phyloP scores from a whole-genome alignment of 495 filamentous ascomycete species.

The Zalerion maritima region DNA sequence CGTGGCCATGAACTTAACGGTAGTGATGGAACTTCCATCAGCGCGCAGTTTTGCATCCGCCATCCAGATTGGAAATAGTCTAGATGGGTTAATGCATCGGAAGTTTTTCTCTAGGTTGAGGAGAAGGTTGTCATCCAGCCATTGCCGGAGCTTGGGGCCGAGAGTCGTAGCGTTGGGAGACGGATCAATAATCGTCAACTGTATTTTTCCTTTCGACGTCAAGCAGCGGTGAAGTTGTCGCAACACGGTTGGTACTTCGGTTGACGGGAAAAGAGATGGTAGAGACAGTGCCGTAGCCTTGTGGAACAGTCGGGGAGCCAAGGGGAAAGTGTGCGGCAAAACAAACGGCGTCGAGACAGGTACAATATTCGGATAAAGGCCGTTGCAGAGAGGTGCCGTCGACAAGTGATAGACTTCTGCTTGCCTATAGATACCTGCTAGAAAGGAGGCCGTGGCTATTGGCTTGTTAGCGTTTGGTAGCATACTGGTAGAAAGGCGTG shows the following conservation, averaged over 20 bases:
- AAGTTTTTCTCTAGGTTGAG: conserved; percentile 28
- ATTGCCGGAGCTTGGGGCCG: conserved; percentile 28
- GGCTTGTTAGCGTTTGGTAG: conserved; percentile 7
- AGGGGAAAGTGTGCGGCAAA: conserved; percentile 15
- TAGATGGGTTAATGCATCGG: conserved; percentile 27
- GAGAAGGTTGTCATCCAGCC: conserved; percentile 33
- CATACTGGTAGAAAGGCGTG: not conserved
- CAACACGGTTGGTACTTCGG: conserved; percentile 23
- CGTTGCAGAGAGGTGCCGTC: conserved; percentile 17
- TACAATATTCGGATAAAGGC: conserved; percentile 22
- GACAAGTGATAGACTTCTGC: conserved; percentile 20
- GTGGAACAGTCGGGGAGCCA: conserved; percentile 20
- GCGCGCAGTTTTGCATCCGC: conserved; percentile 22
- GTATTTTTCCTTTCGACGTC: conserved; percentile 20
- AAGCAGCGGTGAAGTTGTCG: conserved; percentile 24
- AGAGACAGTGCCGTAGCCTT: conserved; percentile 20
- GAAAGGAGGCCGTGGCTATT: conserved; percentile 26
- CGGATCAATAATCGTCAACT: conserved; percentile 33
- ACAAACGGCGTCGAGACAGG: conserved; percentile 18
- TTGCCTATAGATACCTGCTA: conserved; percentile 20
- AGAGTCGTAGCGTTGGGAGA: conserved; percentile 24
- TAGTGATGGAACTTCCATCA: conserved; percentile 18
- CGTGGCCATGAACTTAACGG: conserved; percentile 20
- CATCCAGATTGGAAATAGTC: conserved; percentile 28
- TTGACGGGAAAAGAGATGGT: conserved; percentile 21